phyloP scores from a whole-genome alignment of 2,329 filamentous ascomycete species.

The Dothideomycetes sp. region DNA sequence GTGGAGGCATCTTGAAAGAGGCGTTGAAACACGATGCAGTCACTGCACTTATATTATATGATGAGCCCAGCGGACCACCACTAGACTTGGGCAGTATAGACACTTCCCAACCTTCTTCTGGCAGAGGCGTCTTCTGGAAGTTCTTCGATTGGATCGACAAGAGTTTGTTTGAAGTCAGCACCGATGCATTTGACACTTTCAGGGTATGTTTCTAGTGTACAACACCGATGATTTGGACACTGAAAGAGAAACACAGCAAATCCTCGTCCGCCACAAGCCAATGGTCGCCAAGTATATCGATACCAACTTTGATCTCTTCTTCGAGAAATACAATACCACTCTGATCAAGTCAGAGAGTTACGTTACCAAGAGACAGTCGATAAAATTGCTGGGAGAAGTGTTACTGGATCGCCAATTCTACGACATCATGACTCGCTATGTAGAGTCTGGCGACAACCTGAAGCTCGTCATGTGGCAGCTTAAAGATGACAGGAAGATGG shows the following conservation, averaged over 20 bases:
- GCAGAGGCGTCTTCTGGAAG: conserved; percentile 83
- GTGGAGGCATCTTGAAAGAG: conserved; percentile 80
- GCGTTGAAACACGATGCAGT: conserved; percentile 85
- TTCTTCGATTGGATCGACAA: conserved; percentile 98
- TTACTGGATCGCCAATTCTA: conserved; percentile 93
- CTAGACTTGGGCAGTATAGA: conserved; percentile 70
- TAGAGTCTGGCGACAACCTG: conserved; percentile 87
- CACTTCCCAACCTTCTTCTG: conserved; percentile 61
- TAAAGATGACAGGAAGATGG: conserved; percentile 94
- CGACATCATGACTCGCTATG: conserved; percentile 94
- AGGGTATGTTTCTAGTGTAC: conserved; percentile 49
- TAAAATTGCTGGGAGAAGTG: conserved; percentile 92
- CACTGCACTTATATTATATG: conserved; percentile 82
- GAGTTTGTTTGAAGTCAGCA: conserved; percentile 90
- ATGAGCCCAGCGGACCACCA: conserved; percentile 69
- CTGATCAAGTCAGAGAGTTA: conserved; percentile 90
- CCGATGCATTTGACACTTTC: conserved; percentile 96
- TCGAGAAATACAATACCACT: conserved; percentile 75
- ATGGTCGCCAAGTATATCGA: conserved; percentile 79
- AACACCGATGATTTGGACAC: too few relatives aligned
- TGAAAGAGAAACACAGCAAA: conserved; percentile 50
- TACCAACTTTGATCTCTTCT: conserved; percentile 89
- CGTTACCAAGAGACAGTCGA: conserved; percentile 94
- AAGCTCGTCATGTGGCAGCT: conserved; percentile 98
- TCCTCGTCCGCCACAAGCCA: conserved; percentile 87